Evolutionary conservation across 352 stramenopile genomes (phyloP).

Genomic region (Phytopythium chamaehyphon): DNA sequence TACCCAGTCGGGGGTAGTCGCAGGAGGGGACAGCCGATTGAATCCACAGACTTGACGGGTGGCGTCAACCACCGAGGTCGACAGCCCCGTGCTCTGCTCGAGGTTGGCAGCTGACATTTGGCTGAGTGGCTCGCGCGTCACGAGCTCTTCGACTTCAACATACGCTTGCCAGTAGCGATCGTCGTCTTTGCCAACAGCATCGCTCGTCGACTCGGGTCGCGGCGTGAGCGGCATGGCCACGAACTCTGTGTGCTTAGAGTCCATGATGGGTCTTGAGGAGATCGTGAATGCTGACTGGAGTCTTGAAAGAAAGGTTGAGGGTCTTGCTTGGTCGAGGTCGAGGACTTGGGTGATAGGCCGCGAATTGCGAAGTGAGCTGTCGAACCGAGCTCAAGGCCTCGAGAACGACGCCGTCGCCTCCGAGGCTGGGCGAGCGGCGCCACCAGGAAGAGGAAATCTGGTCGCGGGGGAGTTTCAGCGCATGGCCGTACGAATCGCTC

Average conservation of each 20-base stretch:
- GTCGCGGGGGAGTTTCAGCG: neutral
- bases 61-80: constrained; percentile 9
- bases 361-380: constrained; percentile 18
- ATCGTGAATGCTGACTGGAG: neutral
- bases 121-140: constrained; percentile 12
- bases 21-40: constrained; percentile 34
- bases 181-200: constrained; percentile 2
- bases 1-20: constrained; percentile 25
- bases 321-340: constrained; percentile 10
- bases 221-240: constrained; percentile 15
- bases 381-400: neutral
- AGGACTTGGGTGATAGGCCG: too few species aligned
- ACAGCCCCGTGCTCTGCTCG: constrained; percentile 27
- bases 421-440: constrained; percentile 10
- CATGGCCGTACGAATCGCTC: constrained; percentile 1
- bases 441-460: neutral
- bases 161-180: constrained; percentile 40
- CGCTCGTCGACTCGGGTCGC: neutral
- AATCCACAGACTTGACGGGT: constrained; percentile 19
- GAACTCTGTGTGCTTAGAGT: constrained; percentile 9
- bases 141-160: constrained; percentile 22
- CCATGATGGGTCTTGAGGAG: neutral
- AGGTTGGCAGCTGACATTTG: constrained; percentile 21
- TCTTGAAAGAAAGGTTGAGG: constrained; percentile 1
- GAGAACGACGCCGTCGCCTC: neutral